Evolutionary conservation across 257 asterid genomes (phyloP).

Genomic region (Scutellaria barbata): DNA sequence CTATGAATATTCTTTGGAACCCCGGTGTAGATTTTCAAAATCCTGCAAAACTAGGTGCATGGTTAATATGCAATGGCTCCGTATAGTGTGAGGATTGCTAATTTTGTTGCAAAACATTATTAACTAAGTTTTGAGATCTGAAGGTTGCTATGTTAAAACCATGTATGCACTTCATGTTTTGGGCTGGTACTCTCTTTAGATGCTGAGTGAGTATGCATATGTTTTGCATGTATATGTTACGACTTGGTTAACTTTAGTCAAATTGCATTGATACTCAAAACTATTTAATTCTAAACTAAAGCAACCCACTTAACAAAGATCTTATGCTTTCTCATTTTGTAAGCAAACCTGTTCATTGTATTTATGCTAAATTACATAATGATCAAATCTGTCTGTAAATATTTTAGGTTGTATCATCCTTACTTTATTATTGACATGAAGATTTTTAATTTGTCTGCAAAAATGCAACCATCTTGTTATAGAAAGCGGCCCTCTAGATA

Average conservation of each 20-base stretch:
- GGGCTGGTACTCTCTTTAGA: neutral
- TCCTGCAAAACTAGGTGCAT: neutral
- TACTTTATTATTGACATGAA: neutral
- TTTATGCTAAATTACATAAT: conserved; percentile 2
- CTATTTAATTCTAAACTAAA: neutral
- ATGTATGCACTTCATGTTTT: neutral
- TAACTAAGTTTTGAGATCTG: neutral
- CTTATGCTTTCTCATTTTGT: neutral
- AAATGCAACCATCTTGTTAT: neutral
- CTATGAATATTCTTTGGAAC: conserved; percentile 21
- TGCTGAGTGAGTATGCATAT: neutral
- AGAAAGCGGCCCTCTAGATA: neutral
- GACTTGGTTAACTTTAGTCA: neutral
- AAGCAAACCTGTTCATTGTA: neutral
- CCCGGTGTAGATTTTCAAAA: neutral
- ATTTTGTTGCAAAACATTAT: neutral
- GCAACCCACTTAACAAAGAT: neutral
- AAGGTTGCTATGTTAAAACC: neutral
- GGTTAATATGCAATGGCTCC: conserved; percentile 8
- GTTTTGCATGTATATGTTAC: neutral
- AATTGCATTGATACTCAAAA: neutral
- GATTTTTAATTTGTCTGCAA: neutral
- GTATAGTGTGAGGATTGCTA: neutral
- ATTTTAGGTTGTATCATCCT: neutral
- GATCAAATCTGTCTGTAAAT: neutral